Base-by-base conservation (phyloP, 805 yeast species). In the Lipomyces yamanashiensis region DNA sequence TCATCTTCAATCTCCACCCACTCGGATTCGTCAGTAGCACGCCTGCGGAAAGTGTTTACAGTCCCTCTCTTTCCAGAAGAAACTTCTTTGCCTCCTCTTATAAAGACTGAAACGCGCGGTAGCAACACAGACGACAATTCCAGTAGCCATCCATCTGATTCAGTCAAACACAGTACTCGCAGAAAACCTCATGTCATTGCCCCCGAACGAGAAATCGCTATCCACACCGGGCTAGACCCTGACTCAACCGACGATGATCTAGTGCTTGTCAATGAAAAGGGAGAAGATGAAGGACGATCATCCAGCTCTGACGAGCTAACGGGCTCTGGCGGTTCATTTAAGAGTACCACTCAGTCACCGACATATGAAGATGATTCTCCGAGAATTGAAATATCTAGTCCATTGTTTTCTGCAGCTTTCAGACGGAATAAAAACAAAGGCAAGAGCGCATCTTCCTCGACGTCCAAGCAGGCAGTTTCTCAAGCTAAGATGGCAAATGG, bases 51-150 rank as follows among this genome's bases (percentile, higher is more conserved):
- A 7, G 50, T 66, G 2, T 60, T 63, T 36, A 19, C 67, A 13
- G 23, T 45, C 9, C 67, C 67, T n/a, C 45, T 65, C 5, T 65
- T 65, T 44, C 67, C 67, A 7, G 68, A 65, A 21, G 68, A 65
- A 19, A 62, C 49, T 6, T 33, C 58, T 7, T 47, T 64, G 28
- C 67, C 66, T 15, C 67, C 67, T n/a, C 43, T 64, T 3, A 33
- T 64, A 7, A 37, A 58, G 10, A 23, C 50, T 10, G 44, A 53
- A 21, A 13, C 61, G 17, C 19, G 6, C 67, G 67, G n/a, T 39
- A 60, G 10, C 40, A 55, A 60, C 23, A 64, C 55, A 17, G 57
- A 63, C 21, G 48, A 52, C 41, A 50, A 52, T 39, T 19, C 48
- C 28, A 49, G 45, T 23, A 12, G 13, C 15, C 39, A 40, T 1